Base-by-base conservation (phyloP, 2,329 filamentous ascomycete genomes). In the Colletotrichum tropicale region DNA sequence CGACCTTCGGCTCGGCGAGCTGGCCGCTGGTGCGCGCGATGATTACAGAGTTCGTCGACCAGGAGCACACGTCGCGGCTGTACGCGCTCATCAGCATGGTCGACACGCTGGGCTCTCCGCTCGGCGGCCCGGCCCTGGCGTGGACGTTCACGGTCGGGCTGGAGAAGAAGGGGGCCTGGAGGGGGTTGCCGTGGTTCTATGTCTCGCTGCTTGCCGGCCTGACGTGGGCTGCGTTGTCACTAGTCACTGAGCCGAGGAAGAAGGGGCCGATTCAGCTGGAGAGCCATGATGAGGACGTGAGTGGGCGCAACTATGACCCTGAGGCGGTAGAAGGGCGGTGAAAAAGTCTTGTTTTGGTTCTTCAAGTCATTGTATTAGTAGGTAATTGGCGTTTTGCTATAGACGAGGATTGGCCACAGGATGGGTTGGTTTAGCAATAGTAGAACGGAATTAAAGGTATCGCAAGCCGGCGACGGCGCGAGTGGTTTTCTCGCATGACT, bases 31-130 rank as follows among this genome's bases (percentile, higher is more conserved):
- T 83, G 2, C 81, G 86, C 36, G 85, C 86, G n/a, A 84, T 85
- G 3, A 78, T 86, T 9, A 85, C 86, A 1, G 84, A 84, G 67
- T 85, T 84, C 68, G 84, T 87, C 21, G 77, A 81, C 13, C 77
- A 83, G 9, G 79, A 84, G 62, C 83, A 83, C 32, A 87, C 84
- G 2, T 86, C 86, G 36, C 81, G 85, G 28, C 77, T 87, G 4
- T 87, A 87, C 75, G 85, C 85, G 2, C 78, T 87, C 72, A 83
- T 86, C 43, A 82, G 83, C 71, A 87, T 86, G 78, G 79, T 82
- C 4, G 86, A 87, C 75, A 82, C 85, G 7, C 52, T 83, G 9
- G 86, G 86, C 0, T 82, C 84, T 0, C 85, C 87, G 30, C 81
- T 86, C 8, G 86, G 82, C n/a, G 85, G 83, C 1, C 86, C 86